phyloP scores from a whole-genome alignment of 495 filamentous ascomycete species.

The Acidomyces sp. region DNA sequence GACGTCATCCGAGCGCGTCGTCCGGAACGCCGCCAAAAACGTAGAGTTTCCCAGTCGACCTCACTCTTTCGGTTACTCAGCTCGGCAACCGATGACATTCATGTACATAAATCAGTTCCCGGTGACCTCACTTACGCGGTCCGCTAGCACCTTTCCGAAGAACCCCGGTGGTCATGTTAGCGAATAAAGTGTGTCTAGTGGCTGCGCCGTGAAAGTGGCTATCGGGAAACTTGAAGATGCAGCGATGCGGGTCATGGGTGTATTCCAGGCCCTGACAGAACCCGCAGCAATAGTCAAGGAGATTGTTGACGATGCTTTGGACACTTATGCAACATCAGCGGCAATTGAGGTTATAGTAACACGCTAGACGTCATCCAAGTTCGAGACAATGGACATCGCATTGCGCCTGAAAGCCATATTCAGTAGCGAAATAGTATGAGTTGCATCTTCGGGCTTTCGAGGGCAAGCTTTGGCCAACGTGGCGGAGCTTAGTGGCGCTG shows the following conservation, averaged over 20 bases:
- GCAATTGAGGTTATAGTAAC: constrained; percentile 59
- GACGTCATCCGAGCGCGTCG: too few species aligned
- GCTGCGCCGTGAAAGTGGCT: constrained; percentile 35
- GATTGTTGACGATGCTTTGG: constrained; percentile 80
- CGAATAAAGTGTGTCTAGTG: too few species aligned
- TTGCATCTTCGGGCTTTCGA: constrained; percentile 68
- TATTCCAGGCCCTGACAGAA: constrained; percentile 57
- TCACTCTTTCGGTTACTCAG: too few species aligned
- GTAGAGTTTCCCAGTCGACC: too few species aligned
- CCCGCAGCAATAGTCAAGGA: constrained; percentile 72
- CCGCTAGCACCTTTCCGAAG: too few species aligned
- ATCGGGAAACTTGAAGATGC: constrained; percentile 54
- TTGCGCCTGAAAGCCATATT: constrained; percentile 52
- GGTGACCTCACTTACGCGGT: too few species aligned
- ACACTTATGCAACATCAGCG: constrained; percentile 61
- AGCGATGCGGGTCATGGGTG: constrained; percentile 55
- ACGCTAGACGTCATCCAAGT: constrained; percentile 67
- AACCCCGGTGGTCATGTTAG: too few species aligned
- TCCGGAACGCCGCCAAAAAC: too few species aligned
- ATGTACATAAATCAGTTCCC: too few species aligned
- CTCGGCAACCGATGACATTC: too few species aligned
- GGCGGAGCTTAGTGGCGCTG: constrained; percentile 48
- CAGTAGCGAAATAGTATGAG: constrained; percentile 52
- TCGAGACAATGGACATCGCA: constrained; percentile 80
- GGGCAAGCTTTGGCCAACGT: constrained; percentile 76